Evolutionary conservation across 2,329 filamentous ascomycete genomes (phyloP).

Genomic region (Curvularia hawaiiensis): DNA sequence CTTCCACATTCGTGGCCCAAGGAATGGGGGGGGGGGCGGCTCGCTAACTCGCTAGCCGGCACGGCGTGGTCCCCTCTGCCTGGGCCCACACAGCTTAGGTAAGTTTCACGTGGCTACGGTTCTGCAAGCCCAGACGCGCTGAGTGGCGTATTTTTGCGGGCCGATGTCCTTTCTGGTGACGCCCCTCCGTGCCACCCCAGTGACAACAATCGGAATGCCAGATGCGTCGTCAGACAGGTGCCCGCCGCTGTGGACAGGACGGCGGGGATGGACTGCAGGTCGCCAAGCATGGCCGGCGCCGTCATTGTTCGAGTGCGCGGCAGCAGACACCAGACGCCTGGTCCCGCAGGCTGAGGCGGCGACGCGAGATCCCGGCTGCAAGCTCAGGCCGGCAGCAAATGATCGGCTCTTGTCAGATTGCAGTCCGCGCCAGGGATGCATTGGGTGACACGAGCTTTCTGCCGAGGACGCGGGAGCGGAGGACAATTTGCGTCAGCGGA

Average conservation of each 20-base stretch:
- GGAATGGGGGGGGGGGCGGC: conserved; percentile 21
- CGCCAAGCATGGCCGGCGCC: conserved; percentile 17
- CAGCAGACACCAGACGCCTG: conserved; percentile 37
- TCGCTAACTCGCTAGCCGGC: conserved; percentile 42
- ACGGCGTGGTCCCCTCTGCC: conserved; percentile 23
- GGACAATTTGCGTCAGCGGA: conserved; percentile 40
- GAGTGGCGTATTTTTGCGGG: conserved; percentile 33
- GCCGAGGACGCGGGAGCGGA: conserved; percentile 43
- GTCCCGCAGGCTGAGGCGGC: conserved; percentile 34
- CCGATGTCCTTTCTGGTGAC: conserved; percentile 30
- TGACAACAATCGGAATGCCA: conserved; percentile 24
- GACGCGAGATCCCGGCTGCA: conserved; percentile 29
- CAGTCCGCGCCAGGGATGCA: conserved; percentile 34
- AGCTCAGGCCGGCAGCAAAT: conserved; percentile 39
- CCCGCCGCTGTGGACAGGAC: not conserved
- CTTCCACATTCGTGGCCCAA: conserved; percentile 11
- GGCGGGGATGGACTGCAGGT: conserved; percentile 12
- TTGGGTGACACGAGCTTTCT: conserved; percentile 39
- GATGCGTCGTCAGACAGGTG: not conserved
- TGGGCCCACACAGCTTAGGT: conserved; percentile 30
- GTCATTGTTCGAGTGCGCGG: conserved; percentile 19
- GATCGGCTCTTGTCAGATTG: conserved; percentile 39
- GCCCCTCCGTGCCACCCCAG: conserved; percentile 24
- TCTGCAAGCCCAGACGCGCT: conserved; percentile 26
- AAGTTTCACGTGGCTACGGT: conserved; percentile 45